Evolutionary conservation across 1,284 basidiomycete species (phyloP), one percentile per base, ranked within the genome.

Genomic region (Ceratorhiza oryzae-sativae): DNA sequence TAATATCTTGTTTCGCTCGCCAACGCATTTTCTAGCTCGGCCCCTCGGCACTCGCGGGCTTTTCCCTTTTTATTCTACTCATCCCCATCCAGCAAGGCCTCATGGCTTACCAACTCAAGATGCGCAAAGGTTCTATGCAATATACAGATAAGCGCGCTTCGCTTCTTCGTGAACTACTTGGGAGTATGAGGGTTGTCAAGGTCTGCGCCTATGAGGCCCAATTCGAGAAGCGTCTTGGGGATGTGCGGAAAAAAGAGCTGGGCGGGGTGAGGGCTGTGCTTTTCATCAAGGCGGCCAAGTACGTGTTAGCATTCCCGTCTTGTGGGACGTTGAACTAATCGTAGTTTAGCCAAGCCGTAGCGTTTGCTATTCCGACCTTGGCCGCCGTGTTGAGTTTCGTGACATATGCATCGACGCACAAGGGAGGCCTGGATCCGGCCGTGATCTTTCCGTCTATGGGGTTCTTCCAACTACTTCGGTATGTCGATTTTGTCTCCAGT

Each of bases 341-440:
- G 41, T 45, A 23, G 48, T 90, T 83, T 0, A 89, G 89, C 77
- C 90, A 86, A 74, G 88, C 87, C 13, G 81, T 90, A 6, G 87
- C 88, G 0, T 83, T 91, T 80, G 87, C 88, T 49, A 82, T 94
- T 74, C 94, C 95, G 0, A 86, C 89, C 2, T 81, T 97, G 25
- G 93, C 93, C 0, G 89, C 92, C 13, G 92, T 97, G 20, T 77
- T 97, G 32, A 87, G 93, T 0, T 96, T 97, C 77, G 84, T 95
- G 71, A 90, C 90, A 0, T 96, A 95, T 80, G 87, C 88, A 1
- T 80, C 86, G 39, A 70, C 61, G 3, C 41, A 63, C 32, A 18
- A 63, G 12, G 25, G 48, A 48, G 61, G 61, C 2, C 61, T 63
- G 4, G 61, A 63, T n/a, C 61, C 61, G 15, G 61, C 61, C 4